Evolutionary conservation across 2,329 filamentous ascomycete genomes (phyloP), one percentile per base, ranked within the genome.

Genomic region (Trichophyton rubrum): DNA sequence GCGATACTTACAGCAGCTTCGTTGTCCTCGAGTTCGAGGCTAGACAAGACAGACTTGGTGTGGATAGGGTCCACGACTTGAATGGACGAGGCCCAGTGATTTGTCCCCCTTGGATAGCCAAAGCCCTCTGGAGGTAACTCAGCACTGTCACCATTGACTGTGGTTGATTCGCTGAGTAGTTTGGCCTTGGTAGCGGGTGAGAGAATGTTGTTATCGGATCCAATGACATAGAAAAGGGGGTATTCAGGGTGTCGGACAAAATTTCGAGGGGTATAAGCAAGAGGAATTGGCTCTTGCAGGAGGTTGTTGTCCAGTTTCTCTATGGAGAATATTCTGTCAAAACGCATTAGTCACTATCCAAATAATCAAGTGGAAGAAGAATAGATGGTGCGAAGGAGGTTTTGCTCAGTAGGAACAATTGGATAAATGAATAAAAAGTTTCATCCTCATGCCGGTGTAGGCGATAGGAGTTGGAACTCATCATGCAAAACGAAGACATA

Each of bases 321-420:
- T 63, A 96, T 87, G 0, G 89, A 88, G 71, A 97, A 96, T 63
- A 97, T 96, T 67, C 91, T 84, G 63, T 38, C 27, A 13, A 43
- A 30, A 7, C 5, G 17, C 33, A 38, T 38, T 11, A 47, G 43
- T 59, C 15, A 56, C 35, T 49, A 24, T 43, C n/a, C 13, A 24
- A 15, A 59, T 57, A 22, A 17, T 11, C 7, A 22, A 27, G 33
- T 64, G 65, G 67, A 82, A 56, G 9, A 30, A 72, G 76, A 70
- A 68, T 60, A 61, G 56, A 60, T 70, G 68, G 66, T 66, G 47
- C 67, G 63, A 64, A 63, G 60, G 49, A 45, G 11, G n/a, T 45
- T 58, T 58, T 38, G 27, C 60, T 95, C 90, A 95, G 90, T 85
- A 95, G 90, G 90, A 95, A 95, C 90, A 95, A 95, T 95, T 95